Conservation (phyloP, 305 asterid species). For the Fraxinus dipetala region DNA sequence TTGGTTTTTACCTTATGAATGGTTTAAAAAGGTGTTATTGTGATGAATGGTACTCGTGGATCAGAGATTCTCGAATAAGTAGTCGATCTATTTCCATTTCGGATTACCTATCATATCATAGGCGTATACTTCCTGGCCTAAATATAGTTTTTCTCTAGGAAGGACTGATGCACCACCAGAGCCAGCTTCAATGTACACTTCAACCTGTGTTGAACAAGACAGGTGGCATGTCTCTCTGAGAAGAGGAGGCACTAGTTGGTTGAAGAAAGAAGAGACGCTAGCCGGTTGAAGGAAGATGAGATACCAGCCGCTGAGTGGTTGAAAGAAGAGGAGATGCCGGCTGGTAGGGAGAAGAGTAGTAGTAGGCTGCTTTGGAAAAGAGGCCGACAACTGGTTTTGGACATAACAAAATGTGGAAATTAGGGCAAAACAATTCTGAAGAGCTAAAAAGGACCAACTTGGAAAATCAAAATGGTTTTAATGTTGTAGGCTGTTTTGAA, state of each 20-base stretch:
- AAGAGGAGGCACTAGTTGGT: background rate
- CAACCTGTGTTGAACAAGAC: background rate
- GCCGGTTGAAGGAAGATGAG: background rate
- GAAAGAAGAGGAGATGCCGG: background rate
- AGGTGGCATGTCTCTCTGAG: background rate
- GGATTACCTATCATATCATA: background rate
- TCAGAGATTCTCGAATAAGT: background rate
- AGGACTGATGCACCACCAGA: background rate
- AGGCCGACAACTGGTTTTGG: background rate
- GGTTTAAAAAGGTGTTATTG: background rate
- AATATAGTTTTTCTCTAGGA: background rate
- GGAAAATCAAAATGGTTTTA: background rate
- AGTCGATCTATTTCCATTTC: background rate
- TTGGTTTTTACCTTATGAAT: background rate
- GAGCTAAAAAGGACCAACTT: background rate
- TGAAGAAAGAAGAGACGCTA: background rate
- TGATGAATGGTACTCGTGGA: background rate
- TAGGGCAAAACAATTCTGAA: background rate
- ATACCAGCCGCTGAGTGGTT: background rate
- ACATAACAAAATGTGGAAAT: background rate
- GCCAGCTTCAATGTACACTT: background rate
- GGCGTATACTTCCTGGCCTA: background rate
- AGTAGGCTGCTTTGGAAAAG: background rate
- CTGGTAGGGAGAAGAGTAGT: background rate
- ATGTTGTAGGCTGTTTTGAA: background rate